Evolutionary conservation across 129 eudicot species (phyloP).

Genomic region (Flaveria ramosissima): DNA sequence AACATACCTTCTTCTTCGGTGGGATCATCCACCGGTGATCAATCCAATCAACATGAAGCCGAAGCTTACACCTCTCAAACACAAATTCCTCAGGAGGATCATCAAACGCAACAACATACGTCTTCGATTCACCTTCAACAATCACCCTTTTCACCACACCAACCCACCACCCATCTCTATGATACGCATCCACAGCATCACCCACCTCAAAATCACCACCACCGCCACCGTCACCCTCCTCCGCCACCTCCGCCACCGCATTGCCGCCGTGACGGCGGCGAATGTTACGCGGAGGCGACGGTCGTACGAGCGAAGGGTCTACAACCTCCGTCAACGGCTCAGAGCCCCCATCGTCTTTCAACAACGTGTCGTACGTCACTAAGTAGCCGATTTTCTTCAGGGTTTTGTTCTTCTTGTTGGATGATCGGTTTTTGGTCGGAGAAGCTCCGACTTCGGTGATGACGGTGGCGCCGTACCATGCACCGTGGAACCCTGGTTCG

Average conservation of each 20-base stretch:
- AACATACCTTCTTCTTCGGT: slow-evolving; percentile 46
- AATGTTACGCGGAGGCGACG: slow-evolving; percentile 42
- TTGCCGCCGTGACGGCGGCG: not conserved
- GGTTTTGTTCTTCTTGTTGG: slow-evolving; percentile 5
- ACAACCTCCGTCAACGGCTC: slow-evolving; percentile 51
- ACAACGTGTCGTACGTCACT: slow-evolving; percentile 48
- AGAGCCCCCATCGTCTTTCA: slow-evolving; percentile 15
- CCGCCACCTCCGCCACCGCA: no score
- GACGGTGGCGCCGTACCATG: slow-evolving; percentile 39
- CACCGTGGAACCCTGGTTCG: slow-evolving; percentile 35
- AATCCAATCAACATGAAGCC: slow-evolving; percentile 69
- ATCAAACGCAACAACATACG: slow-evolving; percentile 45
- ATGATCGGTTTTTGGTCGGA: not conserved
- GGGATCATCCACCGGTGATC: slow-evolving; percentile 53
- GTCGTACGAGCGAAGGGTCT: slow-evolving; percentile 38
- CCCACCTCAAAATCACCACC: slow-evolving; percentile 30
- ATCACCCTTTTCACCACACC: slow-evolving; percentile 54
- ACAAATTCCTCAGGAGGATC: slow-evolving; percentile 54
- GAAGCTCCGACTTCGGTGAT: not conserved
- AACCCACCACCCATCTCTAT: slow-evolving; percentile 82
- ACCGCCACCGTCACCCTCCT: not conserved
- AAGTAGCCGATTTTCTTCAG: not conserved
- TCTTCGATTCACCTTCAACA: not conserved
- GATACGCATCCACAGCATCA: slow-evolving; percentile 67
- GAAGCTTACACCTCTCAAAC: slow-evolving; percentile 39